phyloP scores from a whole-genome alignment of 176 grass and related monocot genomes.

The Zea luxurians region DNA sequence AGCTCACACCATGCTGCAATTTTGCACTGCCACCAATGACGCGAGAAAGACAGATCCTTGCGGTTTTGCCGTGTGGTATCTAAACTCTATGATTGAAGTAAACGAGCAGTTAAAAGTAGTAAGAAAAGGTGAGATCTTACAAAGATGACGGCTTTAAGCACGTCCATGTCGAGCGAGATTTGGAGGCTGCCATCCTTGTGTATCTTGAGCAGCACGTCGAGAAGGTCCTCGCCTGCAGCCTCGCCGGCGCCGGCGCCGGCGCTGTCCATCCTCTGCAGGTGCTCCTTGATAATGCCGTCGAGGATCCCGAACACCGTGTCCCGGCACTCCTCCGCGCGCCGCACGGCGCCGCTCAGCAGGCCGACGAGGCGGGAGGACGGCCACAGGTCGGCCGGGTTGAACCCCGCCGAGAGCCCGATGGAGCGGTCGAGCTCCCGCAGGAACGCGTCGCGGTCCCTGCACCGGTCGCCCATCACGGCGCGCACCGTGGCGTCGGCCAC shows the following conservation, averaged over 20 bases:
- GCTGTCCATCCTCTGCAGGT: conserved; percentile 27
- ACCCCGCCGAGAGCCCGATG: conserved; percentile 20
- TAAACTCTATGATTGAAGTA: not conserved
- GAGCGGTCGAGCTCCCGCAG: conserved; percentile 17
- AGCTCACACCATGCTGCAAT: too few species aligned
- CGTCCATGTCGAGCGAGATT: conserved; percentile 42
- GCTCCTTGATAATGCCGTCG: conserved; percentile 57
- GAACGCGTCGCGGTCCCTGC: conserved; percentile 55
- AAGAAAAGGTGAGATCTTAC: conserved; percentile 23
- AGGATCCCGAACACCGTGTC: conserved; percentile 46
- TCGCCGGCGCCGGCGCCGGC: conserved; percentile 6
- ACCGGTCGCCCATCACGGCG: conserved; percentile 52
- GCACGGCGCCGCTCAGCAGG: conserved; percentile 36
- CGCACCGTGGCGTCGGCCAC: conserved; percentile 37
- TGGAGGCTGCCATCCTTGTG: conserved; percentile 35
- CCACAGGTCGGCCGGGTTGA: conserved; percentile 62
- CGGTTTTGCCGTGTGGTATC: not conserved
- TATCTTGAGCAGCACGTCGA: conserved; percentile 61
- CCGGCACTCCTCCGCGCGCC: conserved; percentile 33
- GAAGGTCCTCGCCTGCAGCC: conserved; percentile 38
- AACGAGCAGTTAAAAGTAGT: not conserved
- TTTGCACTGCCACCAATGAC: too few species aligned
- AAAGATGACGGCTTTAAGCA: conserved; percentile 59
- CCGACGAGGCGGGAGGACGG: conserved; percentile 47
- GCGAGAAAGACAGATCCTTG: not conserved